Conservation (phyloP, 345 rosid species). For the Linum usitatissimum region DNA sequence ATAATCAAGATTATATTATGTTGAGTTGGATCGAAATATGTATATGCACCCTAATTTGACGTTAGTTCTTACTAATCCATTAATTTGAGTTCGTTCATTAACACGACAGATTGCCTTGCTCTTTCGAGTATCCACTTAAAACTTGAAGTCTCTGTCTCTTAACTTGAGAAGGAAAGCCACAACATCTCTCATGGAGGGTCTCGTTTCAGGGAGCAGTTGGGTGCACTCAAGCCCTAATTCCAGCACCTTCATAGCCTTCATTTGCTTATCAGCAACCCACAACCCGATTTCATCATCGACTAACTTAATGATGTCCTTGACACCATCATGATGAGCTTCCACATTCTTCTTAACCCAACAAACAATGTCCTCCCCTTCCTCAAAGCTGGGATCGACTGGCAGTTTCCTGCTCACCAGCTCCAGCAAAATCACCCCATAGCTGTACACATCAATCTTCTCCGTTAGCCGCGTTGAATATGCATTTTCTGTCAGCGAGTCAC, state of each 20-base stretch:
- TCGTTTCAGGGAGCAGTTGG: constrained; percentile 13
- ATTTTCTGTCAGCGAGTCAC: constrained; percentile 20
- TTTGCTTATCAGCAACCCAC: constrained; percentile 25
- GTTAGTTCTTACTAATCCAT: no score
- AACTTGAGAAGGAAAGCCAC: constrained; percentile 24
- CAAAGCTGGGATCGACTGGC: constrained; percentile 27
- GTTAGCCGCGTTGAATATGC: constrained; percentile 23
- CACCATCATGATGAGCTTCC: constrained; percentile 17
- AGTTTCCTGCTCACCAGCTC: constrained; percentile 29
- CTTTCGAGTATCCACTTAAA: not conserved
- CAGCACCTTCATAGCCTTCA: constrained; percentile 21
- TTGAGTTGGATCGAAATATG: no score
- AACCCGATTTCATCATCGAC: constrained; percentile 28
- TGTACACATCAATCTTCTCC: constrained; percentile 29
- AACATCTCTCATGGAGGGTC: constrained; percentile 35
- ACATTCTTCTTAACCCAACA: constrained; percentile 23
- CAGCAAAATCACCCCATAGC: constrained; percentile 28
- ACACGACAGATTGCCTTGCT: not conserved
- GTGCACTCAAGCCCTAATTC: constrained; percentile 35
- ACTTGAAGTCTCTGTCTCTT: constrained; percentile 1
- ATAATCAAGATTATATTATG: no score
- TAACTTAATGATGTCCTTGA: constrained; percentile 11
- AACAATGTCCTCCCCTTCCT: constrained; percentile 24
- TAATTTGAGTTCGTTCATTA: no score
- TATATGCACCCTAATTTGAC: no score